Conservation (phyloP, 306 rosid species). For the Castanea mollissima region DNA sequence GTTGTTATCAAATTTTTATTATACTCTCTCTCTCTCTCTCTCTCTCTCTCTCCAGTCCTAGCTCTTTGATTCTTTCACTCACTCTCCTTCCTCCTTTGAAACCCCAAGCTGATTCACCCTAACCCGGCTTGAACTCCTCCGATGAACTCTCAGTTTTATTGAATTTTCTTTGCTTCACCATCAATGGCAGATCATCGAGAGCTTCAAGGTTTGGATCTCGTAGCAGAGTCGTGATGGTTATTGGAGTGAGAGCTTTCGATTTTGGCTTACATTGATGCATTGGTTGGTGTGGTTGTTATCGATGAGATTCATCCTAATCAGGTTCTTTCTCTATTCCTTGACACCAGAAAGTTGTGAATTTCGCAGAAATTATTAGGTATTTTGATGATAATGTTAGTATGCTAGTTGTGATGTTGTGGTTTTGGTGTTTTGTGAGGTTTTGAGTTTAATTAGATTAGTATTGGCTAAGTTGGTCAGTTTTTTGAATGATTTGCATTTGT, state of each 20-base stretch:
- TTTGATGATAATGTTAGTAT: slow-evolving; percentile 27
- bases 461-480: slow-evolving; percentile 89
- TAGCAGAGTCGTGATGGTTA: slow-evolving; percentile 81
- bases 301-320: slow-evolving; percentile 72
- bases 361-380: slow-evolving; percentile 42
- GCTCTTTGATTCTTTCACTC: slow-evolving; percentile 5
- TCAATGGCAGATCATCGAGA: slow-evolving; percentile 93
- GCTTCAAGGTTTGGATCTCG: slow-evolving; percentile 84
- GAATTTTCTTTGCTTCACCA: slow-evolving; percentile 82
- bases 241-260: slow-evolving; percentile 64
- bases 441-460: slow-evolving; percentile 81
- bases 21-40: no score
- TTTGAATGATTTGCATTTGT: slow-evolving; percentile 92
- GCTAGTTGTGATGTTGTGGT: slow-evolving; percentile 53
- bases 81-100: slow-evolving; percentile 34
- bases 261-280: slow-evolving; percentile 64
- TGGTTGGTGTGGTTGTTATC: slow-evolving; percentile 75
- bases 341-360: slow-evolving; percentile 78
- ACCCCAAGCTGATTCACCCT: slow-evolving; percentile 16
- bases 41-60: no score
- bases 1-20: no score
- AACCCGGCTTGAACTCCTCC: slow-evolving; percentile 30
- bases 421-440: slow-evolving; percentile 69
- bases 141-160: slow-evolving; percentile 37
- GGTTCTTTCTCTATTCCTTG: slow-evolving; percentile 65